These are phyloP conservation scores for Pyricularia grisea DNA, from an alignment of 2,329 filamentous ascomycete species.

Conservation along the genomic window DNA sequence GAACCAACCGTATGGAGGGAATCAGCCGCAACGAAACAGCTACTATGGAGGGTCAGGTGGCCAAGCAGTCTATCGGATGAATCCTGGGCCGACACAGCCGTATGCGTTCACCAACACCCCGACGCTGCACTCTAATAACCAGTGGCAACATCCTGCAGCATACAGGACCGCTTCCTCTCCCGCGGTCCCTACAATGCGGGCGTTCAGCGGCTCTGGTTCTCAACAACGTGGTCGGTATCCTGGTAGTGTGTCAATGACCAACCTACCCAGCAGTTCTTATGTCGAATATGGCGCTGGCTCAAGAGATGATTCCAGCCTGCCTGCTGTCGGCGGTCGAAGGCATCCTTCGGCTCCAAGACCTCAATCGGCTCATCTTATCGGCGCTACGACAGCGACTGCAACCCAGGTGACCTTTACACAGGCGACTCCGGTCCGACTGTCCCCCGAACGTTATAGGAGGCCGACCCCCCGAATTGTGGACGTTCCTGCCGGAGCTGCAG, in stretches of 20 bases:
- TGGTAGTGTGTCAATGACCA: slow-evolving; percentile 28
- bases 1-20: slow-evolving; percentile 38
- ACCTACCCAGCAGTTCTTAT: slow-evolving; percentile 25
- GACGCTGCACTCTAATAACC: slow-evolving; percentile 44
- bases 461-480: slow-evolving; percentile 46
- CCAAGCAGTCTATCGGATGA: slow-evolving; percentile 43
- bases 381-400: slow-evolving; percentile 20
- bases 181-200: slow-evolving; percentile 29
- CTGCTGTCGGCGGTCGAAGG: slow-evolving; percentile 29
- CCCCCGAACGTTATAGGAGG: slow-evolving; percentile 78
- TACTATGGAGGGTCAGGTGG: slow-evolving; percentile 40
- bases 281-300: slow-evolving; percentile 29
- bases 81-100: slow-evolving; percentile 55
- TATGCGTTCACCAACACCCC: slow-evolving; percentile 71
- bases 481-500: slow-evolving; percentile 23
- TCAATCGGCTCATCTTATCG: slow-evolving; percentile 28
- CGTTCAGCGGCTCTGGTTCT: slow-evolving; percentile 23
- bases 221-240: slow-evolving; percentile 19
- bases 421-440: slow-evolving; percentile 53
- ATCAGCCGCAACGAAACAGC: slow-evolving; percentile 36
- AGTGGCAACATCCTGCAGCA: slow-evolving; percentile 37
- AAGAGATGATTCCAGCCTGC: slow-evolving; percentile 42
- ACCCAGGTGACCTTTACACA: slow-evolving; percentile 44
- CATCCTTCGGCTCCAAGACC: slow-evolving; percentile 28
- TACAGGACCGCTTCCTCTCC: slow-evolving; percentile 39